These are phyloP conservation scores for Vachellia pachyceras DNA, from an alignment of 306 rosid genomes.

Conservation along the genomic window DNA sequence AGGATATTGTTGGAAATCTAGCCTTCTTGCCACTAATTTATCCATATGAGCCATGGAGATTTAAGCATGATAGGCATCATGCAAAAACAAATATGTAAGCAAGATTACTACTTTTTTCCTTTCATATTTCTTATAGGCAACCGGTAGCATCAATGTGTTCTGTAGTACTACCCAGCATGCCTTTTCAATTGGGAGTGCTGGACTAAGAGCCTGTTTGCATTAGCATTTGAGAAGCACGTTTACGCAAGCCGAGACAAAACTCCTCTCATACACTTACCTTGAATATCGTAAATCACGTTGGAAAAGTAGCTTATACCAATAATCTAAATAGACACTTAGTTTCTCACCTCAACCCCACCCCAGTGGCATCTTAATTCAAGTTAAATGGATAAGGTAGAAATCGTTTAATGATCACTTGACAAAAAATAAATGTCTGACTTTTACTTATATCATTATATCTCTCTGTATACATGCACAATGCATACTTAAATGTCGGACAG, in stretches of 20 bases:
- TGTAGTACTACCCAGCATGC: constrained; percentile 9
- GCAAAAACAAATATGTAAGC: constrained; percentile 97
- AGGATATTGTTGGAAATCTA: constrained; percentile 93
- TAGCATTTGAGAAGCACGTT: no score
- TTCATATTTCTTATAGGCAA: constrained; percentile 20
- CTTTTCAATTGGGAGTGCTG: constrained; percentile 25
- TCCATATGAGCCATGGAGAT: constrained; percentile 98
- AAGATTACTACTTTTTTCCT: constrained; percentile 3
- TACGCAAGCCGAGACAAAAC: no score
- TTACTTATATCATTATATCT: neutral
- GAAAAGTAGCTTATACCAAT: no score
- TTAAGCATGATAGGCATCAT: constrained; percentile 96
- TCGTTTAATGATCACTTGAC: neutral
- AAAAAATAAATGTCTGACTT: constrained; percentile 11
- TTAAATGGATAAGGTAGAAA: neutral
- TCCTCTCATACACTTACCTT: no score
- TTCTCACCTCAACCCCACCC: constrained; percentile 23
- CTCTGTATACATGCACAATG: neutral
- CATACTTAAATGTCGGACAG: neutral
- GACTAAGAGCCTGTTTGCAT: neutral
- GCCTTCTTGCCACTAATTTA: constrained; percentile 92
- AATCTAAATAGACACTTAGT: neutral
- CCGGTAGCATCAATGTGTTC: constrained; percentile 22
- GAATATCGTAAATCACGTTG: no score
- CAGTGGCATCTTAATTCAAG: constrained; percentile 17